Base-by-base conservation (phyloP, 371 early-diverging fungal genomes). In the Mucor sp. region DNA sequence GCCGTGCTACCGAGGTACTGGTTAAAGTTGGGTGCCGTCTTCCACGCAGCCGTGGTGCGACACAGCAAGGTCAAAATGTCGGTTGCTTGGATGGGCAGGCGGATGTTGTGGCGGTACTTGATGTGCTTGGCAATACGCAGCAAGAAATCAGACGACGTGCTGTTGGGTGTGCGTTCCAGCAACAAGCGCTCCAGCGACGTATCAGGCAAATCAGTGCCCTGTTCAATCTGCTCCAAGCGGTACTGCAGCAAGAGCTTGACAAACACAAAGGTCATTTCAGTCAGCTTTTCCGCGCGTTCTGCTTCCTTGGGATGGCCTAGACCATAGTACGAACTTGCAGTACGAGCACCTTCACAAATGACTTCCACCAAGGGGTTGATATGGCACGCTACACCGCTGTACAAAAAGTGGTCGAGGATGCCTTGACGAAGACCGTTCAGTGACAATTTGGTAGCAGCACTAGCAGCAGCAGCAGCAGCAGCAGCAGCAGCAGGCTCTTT, bases 1-100 rank as follows among this genome's bases (percentile, higher is more conserved):
- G 75, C 76, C 1, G 77, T 75, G 50, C 74, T 74, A 23, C 81
- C 83, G n/a, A 83, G 59, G 37, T 76, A 77, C 23, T 77, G 74
- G 0, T 78, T 79, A 70, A 83, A 76, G 32, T 76, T 76, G 33
- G 81, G 80, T 0, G 67, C 64, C 14, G 41, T 61, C 17, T 70
- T 72, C 83, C 83, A 83, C 7, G 62, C 39, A 27, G 72, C 39
- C 0, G 74, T 66, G 1, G 68, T 70, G 2, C 71, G 74, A 61
- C 77, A 76, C 9, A 83, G 64, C 4, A 80, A 66, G 0, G 74
- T 71, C 2, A 80, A 66, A 11, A 79, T 73, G 35, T 79, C 60
- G 0, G 79, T 80, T 11, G 79, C 77, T 25, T 79, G 72, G 19
- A 76, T 70, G 5, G 71, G 70, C 15, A 83, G 62, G 23, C 50